Percentiles rank a stretch among this genome's conserved stretches.
Evolutionary conservation across 306 rosid genomes (phyloP).

Genomic region (Medicago truncatula): DNA sequence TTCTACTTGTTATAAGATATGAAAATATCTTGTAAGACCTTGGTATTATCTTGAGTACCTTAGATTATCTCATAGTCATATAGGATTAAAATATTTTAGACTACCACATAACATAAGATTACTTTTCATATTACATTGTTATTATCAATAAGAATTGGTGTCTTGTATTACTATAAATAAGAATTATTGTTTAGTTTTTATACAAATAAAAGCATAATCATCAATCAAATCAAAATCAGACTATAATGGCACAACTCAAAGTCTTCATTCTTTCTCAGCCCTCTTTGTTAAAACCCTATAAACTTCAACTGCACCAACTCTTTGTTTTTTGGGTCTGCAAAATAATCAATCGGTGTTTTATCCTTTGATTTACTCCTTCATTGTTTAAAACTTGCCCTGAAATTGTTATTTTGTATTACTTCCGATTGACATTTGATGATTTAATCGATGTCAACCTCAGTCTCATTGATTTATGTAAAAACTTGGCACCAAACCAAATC

Average conservation of each 20-base stretch:
- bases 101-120: background rate
- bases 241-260: too few relatives aligned
- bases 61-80: background rate
- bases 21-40: background rate
- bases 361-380: too few relatives aligned
- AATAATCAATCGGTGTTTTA: too few relatives aligned
- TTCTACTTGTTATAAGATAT: background rate
- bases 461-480: slow-evolving; percentile 23
- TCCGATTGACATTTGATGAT: slow-evolving; percentile 30
- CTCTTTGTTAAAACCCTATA: too few relatives aligned
- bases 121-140: background rate
- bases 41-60: background rate
- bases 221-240: too few relatives aligned
- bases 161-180: background rate
- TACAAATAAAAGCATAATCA: too few relatives aligned
- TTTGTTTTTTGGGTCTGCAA: too few relatives aligned
- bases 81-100: background rate
- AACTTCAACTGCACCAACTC: too few relatives aligned
- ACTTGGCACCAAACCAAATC: slow-evolving; percentile 20
- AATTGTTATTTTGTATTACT: slow-evolving; percentile 11
- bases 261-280: too few relatives aligned
- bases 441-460: slow-evolving; percentile 9
- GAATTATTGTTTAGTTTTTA: too few relatives aligned
- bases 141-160: background rate
- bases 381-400: background rate